Evolutionary conservation across 768 basidiomycete species (phyloP).

Genomic region (Lentinula boryana): DNA sequence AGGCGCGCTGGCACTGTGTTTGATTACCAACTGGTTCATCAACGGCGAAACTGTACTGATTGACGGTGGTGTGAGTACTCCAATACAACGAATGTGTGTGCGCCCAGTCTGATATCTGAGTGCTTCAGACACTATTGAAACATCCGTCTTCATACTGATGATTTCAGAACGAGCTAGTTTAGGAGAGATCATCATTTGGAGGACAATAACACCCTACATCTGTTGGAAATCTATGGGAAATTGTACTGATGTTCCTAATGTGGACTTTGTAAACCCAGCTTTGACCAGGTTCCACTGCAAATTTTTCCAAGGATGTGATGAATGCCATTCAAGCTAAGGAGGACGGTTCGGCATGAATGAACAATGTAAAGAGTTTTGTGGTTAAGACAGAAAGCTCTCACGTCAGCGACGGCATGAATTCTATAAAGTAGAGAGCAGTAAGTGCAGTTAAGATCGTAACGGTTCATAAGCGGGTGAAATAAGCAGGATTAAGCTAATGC

Average conservation of each 20-base stretch:
- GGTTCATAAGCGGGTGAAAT: neutral
- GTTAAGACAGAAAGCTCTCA: neutral
- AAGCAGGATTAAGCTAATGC: neutral
- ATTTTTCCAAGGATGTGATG: too few species aligned
- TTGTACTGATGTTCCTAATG: neutral
- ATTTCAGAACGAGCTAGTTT: neutral
- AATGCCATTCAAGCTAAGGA: too few species aligned
- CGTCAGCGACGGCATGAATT: neutral
- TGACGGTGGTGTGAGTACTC: slow-evolving; percentile 38
- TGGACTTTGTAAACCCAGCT: neutral
- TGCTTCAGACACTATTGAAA: slow-evolving; percentile 24
- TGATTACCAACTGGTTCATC: slow-evolving; percentile 42
- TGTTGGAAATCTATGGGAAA: neutral
- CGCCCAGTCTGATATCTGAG: neutral
- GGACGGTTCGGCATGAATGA: too few species aligned
- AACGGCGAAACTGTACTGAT: slow-evolving; percentile 44
- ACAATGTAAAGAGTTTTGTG: neutral
- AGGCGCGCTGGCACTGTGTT: slow-evolving; percentile 34
- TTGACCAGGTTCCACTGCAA: neutral
- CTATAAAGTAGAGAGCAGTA: neutral
- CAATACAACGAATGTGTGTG: neutral
- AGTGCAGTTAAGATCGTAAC: neutral
- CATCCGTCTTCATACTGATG: slow-evolving; percentile 31
- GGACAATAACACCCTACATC: too few species aligned
- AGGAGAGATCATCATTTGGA: too few species aligned